Evolutionary conservation across 331 rosid species (phyloP).

Genomic region (Acacia concinna): DNA sequence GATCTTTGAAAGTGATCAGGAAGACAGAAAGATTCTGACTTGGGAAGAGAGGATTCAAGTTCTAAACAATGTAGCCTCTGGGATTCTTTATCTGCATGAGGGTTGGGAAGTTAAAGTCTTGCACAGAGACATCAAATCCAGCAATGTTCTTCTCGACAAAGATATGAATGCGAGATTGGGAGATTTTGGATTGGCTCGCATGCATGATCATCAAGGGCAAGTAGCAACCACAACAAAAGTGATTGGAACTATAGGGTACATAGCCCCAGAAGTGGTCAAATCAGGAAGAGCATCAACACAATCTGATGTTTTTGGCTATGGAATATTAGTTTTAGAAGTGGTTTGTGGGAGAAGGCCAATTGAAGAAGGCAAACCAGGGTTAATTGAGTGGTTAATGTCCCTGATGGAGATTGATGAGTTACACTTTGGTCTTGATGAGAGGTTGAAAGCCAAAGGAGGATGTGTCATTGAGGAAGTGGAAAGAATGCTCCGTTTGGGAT

Average conservation of each 20-base stretch:
- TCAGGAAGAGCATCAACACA: slow-evolving; percentile 14
- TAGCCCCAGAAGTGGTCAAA: slow-evolving; percentile 13
- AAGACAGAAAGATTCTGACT: slow-evolving; percentile 26
- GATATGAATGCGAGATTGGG: slow-evolving; percentile 41
- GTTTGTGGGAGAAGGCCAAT: slow-evolving; percentile 21
- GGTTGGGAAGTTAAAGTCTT: slow-evolving; percentile 9
- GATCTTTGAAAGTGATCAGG: slow-evolving; percentile 34
- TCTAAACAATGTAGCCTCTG: slow-evolving; percentile 50
- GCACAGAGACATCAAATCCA: slow-evolving; percentile 20
- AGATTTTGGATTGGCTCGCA: slow-evolving; percentile 52
- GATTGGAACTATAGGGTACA: slow-evolving; percentile 16
- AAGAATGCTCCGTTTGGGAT: slow-evolving; percentile 13
- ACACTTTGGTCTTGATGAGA: neutral
- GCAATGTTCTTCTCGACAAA: slow-evolving; percentile 14
- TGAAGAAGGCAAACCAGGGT: slow-evolving; percentile 29
- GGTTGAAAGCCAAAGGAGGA: neutral
- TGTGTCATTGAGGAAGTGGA: neutral
- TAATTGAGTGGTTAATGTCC: slow-evolving; percentile 9
- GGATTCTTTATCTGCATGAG: slow-evolving; percentile 30
- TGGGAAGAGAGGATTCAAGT: slow-evolving; percentile 42
- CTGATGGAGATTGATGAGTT: slow-evolving; percentile 11
- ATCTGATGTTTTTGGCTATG: slow-evolving; percentile 47
- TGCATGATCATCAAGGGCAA: slow-evolving; percentile 38
- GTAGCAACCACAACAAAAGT: slow-evolving; percentile 10
- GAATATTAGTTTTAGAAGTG: slow-evolving; percentile 38